phyloP scores from a whole-genome alignment of 1,284 basidiomycete species.

The Tylopilus sp. region DNA sequence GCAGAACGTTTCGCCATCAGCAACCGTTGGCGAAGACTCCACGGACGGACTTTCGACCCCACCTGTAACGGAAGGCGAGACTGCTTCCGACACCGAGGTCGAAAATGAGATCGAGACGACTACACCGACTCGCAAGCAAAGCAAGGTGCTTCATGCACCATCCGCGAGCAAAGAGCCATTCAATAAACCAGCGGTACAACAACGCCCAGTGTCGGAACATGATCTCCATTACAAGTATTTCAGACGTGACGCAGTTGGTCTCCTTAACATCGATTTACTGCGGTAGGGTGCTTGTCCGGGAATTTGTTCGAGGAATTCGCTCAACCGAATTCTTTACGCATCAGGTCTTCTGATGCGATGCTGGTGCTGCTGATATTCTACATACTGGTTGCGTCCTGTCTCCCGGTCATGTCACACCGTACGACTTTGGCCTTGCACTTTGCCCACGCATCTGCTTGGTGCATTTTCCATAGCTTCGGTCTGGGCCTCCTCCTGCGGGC shows the following conservation, averaged over 20 bases:
- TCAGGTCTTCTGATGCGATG: slow-evolving; percentile 65
- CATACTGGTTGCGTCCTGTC: slow-evolving; percentile 43
- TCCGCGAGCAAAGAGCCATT: slow-evolving; percentile 6
- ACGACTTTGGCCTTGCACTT: slow-evolving; percentile 65
- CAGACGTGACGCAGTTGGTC: slow-evolving; percentile 79
- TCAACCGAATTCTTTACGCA: slow-evolving; percentile 20
- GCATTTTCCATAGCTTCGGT: slow-evolving; percentile 85
- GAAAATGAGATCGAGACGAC: slow-evolving; percentile 69
- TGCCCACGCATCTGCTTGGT: slow-evolving; percentile 82
- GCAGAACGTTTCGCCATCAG: slow-evolving; percentile 2
- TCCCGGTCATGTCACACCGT: slow-evolving; percentile 43
- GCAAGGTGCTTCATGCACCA: background rate
- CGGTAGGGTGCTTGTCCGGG: slow-evolving; percentile 47
- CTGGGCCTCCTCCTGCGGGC: slow-evolving; percentile 81
- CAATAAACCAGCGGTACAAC: slow-evolving; percentile 10
- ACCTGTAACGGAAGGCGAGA: slow-evolving; percentile 68
- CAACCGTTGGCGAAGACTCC: slow-evolving; percentile 5
- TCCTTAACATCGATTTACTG: slow-evolving; percentile 82
- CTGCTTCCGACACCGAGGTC: slow-evolving; percentile 61
- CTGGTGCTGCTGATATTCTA: slow-evolving; percentile 60
- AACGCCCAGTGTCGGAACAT: slow-evolving; percentile 62
- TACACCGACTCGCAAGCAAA: slow-evolving; percentile 13
- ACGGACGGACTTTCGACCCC: slow-evolving; percentile 47
- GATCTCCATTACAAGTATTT: slow-evolving; percentile 92
- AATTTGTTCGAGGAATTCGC: slow-evolving; percentile 13